Base-by-base conservation (phyloP, 225 moss, liverwort and hornwort species). In the Pseudisothecium myosuroides region DNA sequence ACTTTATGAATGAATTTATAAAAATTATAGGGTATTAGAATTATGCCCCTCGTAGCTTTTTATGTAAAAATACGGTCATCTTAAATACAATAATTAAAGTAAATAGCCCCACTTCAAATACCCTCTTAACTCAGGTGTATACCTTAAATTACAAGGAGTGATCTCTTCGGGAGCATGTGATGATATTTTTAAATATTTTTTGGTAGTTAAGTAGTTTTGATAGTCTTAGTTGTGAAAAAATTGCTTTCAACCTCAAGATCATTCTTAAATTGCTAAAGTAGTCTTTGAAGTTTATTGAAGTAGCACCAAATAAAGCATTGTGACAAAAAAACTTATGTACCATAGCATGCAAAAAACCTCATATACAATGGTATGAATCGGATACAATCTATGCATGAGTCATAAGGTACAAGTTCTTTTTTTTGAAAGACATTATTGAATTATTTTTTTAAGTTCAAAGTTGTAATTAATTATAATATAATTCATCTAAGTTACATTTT, bases 271-370 rank as follows among this genome's bases (percentile, higher is more conserved):
- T n/a, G 12, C 7, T n/a, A 4, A 12, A 4, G 13, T 13, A 68
- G 6, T 37, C 37, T 67, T 22, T 66, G 21, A 68, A 68, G 7
- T 68, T 68, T 39, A n/a, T n/a, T 39, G 13, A 21, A 23, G 14
- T 23, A 68, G 7, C 0, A 3, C 2, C 4, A 67, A 6, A 10
- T 67, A 36, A 22, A 12, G n/a, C 12, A 37, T 1, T 37, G 2
- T 22, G 37, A 37, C 11, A 37, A 67, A 67, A n/a, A 12, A 21
- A 4, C 11, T 11, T 66, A 6, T 21, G 21, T 37, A 67, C 6
- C 12, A 21, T 37, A 67, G 21, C 21, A 67, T 21, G 7, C 37
- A 37, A 37, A 66, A 66, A 11, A 5, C 6, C 7, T n/a, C 7
- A 39, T 14, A 68, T 68, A 23, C 68, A 68, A n/a, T 68, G 23